phyloP scores from a whole-genome alignment of 1,284 basidiomycete genomes.

The Malassezia nana region DNA sequence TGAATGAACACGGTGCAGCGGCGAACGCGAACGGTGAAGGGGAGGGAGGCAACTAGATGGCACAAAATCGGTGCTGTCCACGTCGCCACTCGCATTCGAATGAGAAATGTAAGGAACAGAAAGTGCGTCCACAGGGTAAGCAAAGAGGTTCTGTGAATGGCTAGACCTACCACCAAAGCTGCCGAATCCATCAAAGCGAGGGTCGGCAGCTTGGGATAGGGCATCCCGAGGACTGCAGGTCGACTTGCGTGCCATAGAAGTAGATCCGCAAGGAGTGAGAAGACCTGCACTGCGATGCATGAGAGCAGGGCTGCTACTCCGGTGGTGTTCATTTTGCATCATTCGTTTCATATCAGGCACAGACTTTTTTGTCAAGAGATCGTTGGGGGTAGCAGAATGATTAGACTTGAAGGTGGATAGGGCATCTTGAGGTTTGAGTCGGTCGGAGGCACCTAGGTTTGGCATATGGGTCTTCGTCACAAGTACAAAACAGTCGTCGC shows the following conservation, averaged over 20 bases:
- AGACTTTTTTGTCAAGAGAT: constrained; percentile 39
- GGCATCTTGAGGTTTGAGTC: constrained; percentile 21
- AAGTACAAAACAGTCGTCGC: constrained; percentile 82
- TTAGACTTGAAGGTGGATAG: neutral
- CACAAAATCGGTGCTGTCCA: neutral
- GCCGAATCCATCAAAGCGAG: constrained; percentile 27
- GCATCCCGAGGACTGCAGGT: constrained; percentile 35
- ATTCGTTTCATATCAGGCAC: constrained; percentile 44
- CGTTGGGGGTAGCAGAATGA: constrained; percentile 19
- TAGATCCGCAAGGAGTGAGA: neutral
- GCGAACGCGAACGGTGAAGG: constrained; percentile 6
- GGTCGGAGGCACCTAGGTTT: constrained; percentile 26
- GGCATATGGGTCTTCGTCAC: constrained; percentile 53
- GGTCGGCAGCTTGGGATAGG: constrained; percentile 47
- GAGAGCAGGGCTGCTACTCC: neutral
- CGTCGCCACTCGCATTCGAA: neutral
- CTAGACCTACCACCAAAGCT: constrained; percentile 3
- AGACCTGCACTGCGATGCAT: neutral
- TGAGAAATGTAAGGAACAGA: constrained; percentile 26
- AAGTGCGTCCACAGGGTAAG: constrained; percentile 34
- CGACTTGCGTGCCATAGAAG: constrained; percentile 19
- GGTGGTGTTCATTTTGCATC: neutral
- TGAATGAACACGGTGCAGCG: neutral
- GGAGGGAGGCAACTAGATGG: neutral
- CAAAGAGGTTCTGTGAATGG: constrained; percentile 25